These are phyloP conservation scores for Pseudozyma tsukubaensis DNA, from an alignment of 1,284 basidiomycete species.

Conservation along the genomic window DNA sequence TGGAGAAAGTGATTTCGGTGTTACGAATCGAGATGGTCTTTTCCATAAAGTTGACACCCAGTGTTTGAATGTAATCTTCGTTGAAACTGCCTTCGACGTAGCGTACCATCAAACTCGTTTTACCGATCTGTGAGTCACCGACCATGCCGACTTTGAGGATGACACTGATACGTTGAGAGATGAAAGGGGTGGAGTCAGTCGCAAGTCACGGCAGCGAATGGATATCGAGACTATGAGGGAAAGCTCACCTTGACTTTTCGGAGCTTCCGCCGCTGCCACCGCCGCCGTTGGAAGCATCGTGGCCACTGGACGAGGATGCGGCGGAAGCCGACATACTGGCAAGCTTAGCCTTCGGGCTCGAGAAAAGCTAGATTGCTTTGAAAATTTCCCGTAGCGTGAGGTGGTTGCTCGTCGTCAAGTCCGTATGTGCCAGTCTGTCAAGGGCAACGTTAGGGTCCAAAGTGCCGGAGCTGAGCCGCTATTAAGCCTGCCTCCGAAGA, in stretches of 20 bases:
- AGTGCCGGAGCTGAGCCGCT: neutral
- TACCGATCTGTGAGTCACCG: constrained; percentile 97
- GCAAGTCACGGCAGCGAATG: neutral
- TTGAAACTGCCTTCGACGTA: constrained; percentile 68
- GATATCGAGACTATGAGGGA: neutral
- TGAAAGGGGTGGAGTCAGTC: constrained; percentile 1
- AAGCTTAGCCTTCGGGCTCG: neutral
- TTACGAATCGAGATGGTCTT: constrained; percentile 96
- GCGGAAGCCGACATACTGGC: constrained; percentile 38
- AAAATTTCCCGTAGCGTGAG: neutral
- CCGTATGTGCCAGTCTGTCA: neutral
- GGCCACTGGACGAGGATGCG: constrained; percentile 33
- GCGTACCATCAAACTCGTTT: constrained; percentile 98
- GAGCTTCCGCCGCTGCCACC: constrained; percentile 9
- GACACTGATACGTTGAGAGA: constrained; percentile 70
- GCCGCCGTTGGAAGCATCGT: constrained; percentile 30
- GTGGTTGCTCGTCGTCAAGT: neutral
- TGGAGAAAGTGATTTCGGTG: constrained; percentile 98
- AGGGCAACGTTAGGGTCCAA: neutral
- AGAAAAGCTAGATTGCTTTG: no score
- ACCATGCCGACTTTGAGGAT: constrained; percentile 99
- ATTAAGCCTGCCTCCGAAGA: neutral
- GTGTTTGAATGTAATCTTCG: constrained; percentile 99
- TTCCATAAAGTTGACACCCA: constrained; percentile 97
- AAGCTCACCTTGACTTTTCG: constrained; percentile 36